These are phyloP conservation scores for Beauveria varroae DNA, from an alignment of 2,329 filamentous ascomycete genomes.

Conservation along the genomic window DNA sequence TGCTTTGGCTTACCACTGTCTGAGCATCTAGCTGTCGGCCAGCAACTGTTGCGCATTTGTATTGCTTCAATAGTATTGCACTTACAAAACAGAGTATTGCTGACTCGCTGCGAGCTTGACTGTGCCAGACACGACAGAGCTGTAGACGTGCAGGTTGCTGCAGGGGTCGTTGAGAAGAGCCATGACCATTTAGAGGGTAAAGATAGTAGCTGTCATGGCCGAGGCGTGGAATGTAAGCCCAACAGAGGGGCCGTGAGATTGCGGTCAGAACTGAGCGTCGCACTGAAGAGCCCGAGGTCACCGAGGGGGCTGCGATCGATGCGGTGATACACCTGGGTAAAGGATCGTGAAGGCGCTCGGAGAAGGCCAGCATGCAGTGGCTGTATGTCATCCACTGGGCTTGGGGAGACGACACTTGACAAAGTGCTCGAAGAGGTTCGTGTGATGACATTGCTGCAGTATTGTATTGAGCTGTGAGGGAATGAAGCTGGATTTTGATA, in stretches of 20 bases:
- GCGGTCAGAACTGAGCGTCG: slow-evolving; percentile 8
- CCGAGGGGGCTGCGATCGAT: slow-evolving; percentile 10
- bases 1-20: not conserved
- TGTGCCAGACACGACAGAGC: slow-evolving; percentile 9
- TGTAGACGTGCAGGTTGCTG: slow-evolving; percentile 11
- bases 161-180: slow-evolving; percentile 9
- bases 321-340: slow-evolving; percentile 1
- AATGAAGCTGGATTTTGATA: not conserved
- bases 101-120: not conserved
- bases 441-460: not conserved
- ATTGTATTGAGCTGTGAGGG: not conserved
- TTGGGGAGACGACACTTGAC: slow-evolving; percentile 5
- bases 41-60: not conserved
- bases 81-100: not conserved
- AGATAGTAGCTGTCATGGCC: slow-evolving; percentile 8
- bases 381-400: not conserved
- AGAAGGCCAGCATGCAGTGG: slow-evolving; percentile 6
- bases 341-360: slow-evolving; percentile 11
- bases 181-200: slow-evolving; percentile 5
- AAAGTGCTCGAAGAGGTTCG: not conserved
- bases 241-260: slow-evolving; percentile 4
- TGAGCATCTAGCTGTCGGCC: not conserved
- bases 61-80: not conserved
- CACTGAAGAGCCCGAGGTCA: slow-evolving; percentile 6
- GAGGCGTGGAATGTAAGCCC: slow-evolving; percentile 7